A percentile compares a stretch with the other conserved stretches of the same genome.
These are phyloP conservation scores for Atractiella rhizophila DNA, from an alignment of 768 basidiomycete species.

Conservation along the genomic window DNA sequence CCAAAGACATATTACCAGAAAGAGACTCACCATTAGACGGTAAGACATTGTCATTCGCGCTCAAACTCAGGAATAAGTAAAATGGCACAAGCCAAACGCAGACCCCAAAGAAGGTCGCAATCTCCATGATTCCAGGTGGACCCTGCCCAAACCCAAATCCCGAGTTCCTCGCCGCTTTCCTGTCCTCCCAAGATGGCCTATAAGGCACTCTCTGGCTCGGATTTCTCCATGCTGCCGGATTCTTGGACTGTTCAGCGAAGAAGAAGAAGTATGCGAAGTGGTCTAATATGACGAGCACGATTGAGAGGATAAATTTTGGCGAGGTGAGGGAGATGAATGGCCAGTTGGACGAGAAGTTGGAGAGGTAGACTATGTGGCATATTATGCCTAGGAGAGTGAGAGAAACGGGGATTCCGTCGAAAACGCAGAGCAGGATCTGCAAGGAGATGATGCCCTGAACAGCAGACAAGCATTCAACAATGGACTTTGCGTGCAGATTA, in stretches of 20 bases:
- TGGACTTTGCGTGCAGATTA: background rate
- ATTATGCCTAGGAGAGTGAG: constrained; percentile 52
- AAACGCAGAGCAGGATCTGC: constrained; percentile 49
- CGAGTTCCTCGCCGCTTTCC: background rate
- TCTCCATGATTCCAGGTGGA: constrained; percentile 22
- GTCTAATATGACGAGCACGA: constrained; percentile 55
- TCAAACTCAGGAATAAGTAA: constrained; percentile 82
- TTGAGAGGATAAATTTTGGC: constrained; percentile 56
- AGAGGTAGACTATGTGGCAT: constrained; percentile 53
- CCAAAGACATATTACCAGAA: background rate
- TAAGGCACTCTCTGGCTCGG: constrained; percentile 1
- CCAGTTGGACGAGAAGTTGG: constrained; percentile 75
- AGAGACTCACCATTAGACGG: constrained; percentile 25
- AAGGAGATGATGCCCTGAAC: constrained; percentile 38
- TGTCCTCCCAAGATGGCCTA: constrained; percentile 2
- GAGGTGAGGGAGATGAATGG: constrained; percentile 81
- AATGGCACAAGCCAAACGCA: constrained; percentile 40
- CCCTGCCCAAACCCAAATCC: background rate
- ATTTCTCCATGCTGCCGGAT: background rate
- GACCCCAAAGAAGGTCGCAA: constrained; percentile 29
- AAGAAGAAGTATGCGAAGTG: constrained; percentile 91
- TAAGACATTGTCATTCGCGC: constrained; percentile 87
- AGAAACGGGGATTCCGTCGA: constrained; percentile 50
- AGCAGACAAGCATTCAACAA: background rate
- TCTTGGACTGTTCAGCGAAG: constrained; percentile 31